A percentile compares a stretch with the other conserved stretches of the same genome.
These are phyloP conservation scores for Talaromyces albobiverticillius DNA, from an alignment of 2,329 filamentous ascomycete species.

Conservation along the genomic window DNA sequence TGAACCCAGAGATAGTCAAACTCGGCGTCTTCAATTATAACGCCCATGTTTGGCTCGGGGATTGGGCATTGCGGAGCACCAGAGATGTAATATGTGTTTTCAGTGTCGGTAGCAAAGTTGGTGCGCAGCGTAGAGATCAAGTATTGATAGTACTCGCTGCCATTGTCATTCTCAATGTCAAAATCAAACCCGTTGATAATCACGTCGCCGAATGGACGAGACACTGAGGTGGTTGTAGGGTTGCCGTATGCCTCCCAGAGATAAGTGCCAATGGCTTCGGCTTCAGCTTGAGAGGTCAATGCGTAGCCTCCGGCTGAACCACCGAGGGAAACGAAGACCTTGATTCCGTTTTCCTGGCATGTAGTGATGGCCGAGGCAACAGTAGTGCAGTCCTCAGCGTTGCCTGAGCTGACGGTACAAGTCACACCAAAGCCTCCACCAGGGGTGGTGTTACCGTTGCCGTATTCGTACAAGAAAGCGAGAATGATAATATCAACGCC, in stretches of 20 bases:
- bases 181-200: conserved; percentile 55
- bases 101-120: conserved; percentile 35
- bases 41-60: conserved; percentile 46
- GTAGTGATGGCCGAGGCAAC: conserved; percentile 41
- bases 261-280: conserved; percentile 35
- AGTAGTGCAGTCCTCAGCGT: conserved; percentile 31
- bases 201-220: conserved; percentile 50
- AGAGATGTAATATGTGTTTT: conserved; percentile 48
- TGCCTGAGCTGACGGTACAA: neutral
- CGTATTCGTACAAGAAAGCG: conserved; percentile 44
- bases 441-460: conserved; percentile 17
- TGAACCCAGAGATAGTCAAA: conserved; percentile 57
- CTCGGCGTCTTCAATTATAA: conserved; percentile 41
- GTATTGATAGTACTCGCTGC: conserved; percentile 27
- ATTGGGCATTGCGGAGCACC: conserved; percentile 52
- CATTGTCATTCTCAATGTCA: conserved; percentile 45
- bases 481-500: conserved; percentile 46
- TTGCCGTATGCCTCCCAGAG: conserved; percentile 49
- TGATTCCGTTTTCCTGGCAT: conserved; percentile 44
- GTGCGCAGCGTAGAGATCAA: conserved; percentile 48
- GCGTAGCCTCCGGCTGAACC: conserved; percentile 39
- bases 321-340: conserved; percentile 48
- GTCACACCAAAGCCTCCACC: conserved; percentile 7
- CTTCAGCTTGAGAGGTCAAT: conserved; percentile 34
- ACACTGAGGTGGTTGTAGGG: conserved; percentile 27